A percentile compares a stretch with the other conserved stretches of the same genome.
These are phyloP conservation scores for Syzygium aqueum DNA, from an alignment of 345 rosid species.

Conservation along the genomic window DNA sequence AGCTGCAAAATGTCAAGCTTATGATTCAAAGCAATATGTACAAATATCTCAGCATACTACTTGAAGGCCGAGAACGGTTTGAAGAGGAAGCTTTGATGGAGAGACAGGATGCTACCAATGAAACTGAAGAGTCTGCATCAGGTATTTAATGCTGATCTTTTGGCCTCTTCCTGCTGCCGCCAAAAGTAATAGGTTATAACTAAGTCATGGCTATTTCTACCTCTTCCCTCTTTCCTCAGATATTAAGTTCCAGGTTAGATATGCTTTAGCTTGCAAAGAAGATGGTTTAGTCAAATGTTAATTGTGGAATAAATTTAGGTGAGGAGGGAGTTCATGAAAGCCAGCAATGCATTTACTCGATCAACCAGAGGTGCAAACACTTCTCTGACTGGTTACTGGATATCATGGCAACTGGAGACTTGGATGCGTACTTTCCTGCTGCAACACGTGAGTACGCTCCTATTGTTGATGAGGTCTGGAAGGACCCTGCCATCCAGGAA, in stretches of 20 bases:
- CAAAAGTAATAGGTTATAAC: neutral
- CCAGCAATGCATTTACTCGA: conserved; percentile 37
- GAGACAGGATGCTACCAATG: conserved; percentile 1
- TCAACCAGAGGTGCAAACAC: conserved; percentile 39
- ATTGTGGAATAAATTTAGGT: conserved; percentile 9
- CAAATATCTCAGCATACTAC: conserved; percentile 54
- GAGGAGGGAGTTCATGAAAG: conserved; percentile 12
- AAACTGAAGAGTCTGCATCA: conserved; percentile 19
- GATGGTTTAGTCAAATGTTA: neutral
- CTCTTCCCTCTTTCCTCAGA: neutral
- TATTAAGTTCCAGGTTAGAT: neutral
- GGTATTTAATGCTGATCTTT: conserved; percentile 13
- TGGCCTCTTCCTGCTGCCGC: neutral
- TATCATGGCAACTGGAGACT: conserved; percentile 45
- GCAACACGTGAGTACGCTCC: conserved; percentile 69
- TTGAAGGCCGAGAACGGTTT: conserved; percentile 57
- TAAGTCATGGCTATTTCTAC: neutral
- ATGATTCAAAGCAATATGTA: conserved; percentile 65
- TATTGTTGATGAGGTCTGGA: conserved; percentile 50
- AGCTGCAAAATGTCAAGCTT: conserved; percentile 43
- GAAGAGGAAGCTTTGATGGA: conserved; percentile 43
- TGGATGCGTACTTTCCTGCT: conserved; percentile 64
- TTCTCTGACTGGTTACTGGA: conserved; percentile 60
- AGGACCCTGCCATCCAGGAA: conserved; percentile 53
- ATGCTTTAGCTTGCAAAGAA: neutral